Base-by-base conservation (phyloP, 768 basidiomycete species). In the Suillus spraguei region DNA sequence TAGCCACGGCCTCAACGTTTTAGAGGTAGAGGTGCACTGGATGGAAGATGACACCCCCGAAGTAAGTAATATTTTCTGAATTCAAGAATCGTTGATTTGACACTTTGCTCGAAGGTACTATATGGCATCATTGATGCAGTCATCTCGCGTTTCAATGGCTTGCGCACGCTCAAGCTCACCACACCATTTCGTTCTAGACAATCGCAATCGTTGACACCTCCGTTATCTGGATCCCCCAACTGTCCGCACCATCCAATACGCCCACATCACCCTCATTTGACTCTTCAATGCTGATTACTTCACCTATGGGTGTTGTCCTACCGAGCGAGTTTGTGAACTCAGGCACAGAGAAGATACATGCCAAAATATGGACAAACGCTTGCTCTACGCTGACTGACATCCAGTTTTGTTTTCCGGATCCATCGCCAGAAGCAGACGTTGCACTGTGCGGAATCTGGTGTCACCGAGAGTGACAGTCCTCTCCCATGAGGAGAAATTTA, bases 361-460 rank as follows among this genome's bases (percentile, higher is more conserved):
- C 74, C 14, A 70, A 65, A 61, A 66, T 65, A 17, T 74, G 74
- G 74, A 76, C 75, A 32, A 70, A 63, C 2, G 52, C 65, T 9
- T 74, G 74, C 56, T 69, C 74, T 1, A 69, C 73, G 4, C 22
- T 74, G 36, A 63, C 58, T 13, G 70, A 74, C 42, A 67, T 74
- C 20, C 75, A 70, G n/a, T 74, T 74, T 35, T 68, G 68, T 52
- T 74, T 76, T 67, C 71, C 75, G 28, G 68, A 67, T 28, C 66
- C 73, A 53, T 64, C 65, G 60, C 52, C 60, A 6, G 73, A 76
- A 1, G 58, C 56, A 32, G 74, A 74, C 22, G 60, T 73, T 41
- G 75, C 71, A 8, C 62, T 74, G 24, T 74, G 74, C 52, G 74
- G 75, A 38, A 63, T 74, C 38, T 74, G 74, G 74, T 74, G 74